Conservation (phyloP, 192 early-diverging fungal genomes). For the Dissophora globulifera region DNA sequence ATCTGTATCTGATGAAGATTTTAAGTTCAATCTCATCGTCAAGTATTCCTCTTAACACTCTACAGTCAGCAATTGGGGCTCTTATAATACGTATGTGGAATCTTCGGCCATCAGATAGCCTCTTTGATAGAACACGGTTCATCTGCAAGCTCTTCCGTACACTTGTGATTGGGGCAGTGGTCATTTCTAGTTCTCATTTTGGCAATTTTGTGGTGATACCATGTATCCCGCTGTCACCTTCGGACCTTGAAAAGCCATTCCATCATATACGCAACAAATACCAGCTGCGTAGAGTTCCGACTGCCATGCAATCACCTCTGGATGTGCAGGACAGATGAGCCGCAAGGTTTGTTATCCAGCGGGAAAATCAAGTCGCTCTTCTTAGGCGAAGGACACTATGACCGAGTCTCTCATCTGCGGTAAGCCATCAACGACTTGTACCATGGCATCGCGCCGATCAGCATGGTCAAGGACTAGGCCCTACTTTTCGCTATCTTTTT, state of each 20-base stretch:
- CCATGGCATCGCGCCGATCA: too few species aligned
- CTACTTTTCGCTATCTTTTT: too few species aligned
- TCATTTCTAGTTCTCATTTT: constrained; percentile 9
- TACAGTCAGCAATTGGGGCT: not conserved
- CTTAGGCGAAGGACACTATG: too few species aligned
- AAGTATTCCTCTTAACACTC: constrained; percentile 2
- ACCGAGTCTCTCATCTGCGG: too few species aligned
- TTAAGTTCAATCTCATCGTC: not conserved
- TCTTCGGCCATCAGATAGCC: not conserved
- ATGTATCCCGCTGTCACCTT: constrained; percentile 2
- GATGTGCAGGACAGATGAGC: too few species aligned
- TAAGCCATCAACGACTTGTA: too few species aligned
- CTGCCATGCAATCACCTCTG: too few species aligned
- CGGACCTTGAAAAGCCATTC: constrained; percentile 1
- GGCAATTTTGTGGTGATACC: constrained; percentile 5
- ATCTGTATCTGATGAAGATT: constrained; percentile 1
- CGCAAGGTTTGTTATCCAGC: too few species aligned
- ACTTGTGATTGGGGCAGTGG: constrained; percentile 10
- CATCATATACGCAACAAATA: too few species aligned
- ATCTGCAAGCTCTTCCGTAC: not conserved
- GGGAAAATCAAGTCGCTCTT: too few species aligned
- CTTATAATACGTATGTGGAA: constrained; percentile 16
- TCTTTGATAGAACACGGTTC: constrained; percentile 19
- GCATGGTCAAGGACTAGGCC: too few species aligned
- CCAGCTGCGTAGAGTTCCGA: too few species aligned